These are phyloP conservation scores for Acer negundo DNA, from an alignment of 345 rosid genomes.

Conservation along the genomic window DNA sequence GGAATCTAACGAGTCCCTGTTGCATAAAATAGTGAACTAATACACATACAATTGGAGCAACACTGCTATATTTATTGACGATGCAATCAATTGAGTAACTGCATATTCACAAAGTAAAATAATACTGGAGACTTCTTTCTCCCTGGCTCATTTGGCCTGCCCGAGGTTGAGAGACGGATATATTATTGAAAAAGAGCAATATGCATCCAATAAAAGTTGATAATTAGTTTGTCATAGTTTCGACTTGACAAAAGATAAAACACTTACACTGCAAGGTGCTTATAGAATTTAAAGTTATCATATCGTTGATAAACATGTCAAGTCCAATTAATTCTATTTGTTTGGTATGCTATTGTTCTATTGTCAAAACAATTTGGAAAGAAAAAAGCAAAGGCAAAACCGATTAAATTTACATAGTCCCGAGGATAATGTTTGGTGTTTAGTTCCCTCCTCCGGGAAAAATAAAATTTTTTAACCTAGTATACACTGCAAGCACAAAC, in stretches of 20 bases:
- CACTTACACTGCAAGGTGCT: not conserved
- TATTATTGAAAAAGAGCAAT: not conserved
- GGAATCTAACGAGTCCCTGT: not conserved
- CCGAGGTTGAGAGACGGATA: not conserved
- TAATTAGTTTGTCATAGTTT: not conserved
- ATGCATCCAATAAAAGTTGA: not conserved
- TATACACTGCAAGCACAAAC: not conserved
- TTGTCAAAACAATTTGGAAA: too few species aligned
- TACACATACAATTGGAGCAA: not conserved
- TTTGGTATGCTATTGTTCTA: not conserved
- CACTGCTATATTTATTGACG: not conserved
- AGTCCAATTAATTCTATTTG: not conserved
- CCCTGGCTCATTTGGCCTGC: not conserved
- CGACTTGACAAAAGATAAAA: not conserved
- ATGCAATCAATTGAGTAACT: not conserved
- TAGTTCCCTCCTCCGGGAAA: not conserved
- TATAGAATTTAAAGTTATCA: too few species aligned
- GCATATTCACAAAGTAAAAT: not conserved
- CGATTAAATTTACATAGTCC: not conserved
- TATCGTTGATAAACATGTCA: not conserved
- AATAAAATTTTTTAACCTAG: not conserved
- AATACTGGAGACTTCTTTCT: not conserved
- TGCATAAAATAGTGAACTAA: not conserved
- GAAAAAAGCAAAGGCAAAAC: not conserved
- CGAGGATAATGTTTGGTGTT: too few species aligned